Percentiles rank a stretch among this genome's conserved stretches.
Evolutionary conservation across 2,329 filamentous ascomycete species (phyloP).

Genomic region (Verticillium tricorpus): DNA sequence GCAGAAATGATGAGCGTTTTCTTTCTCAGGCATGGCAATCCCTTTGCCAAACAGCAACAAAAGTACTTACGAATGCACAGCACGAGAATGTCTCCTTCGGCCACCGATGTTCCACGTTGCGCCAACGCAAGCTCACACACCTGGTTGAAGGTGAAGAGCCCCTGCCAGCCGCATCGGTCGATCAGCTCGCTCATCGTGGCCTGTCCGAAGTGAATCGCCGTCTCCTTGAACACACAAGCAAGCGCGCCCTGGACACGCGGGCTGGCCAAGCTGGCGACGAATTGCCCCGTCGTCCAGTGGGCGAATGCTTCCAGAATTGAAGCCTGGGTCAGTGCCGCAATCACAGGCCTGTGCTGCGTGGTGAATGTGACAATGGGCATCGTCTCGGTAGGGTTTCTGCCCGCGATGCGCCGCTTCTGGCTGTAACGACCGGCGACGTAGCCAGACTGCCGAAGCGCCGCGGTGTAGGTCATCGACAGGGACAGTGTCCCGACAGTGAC

Average conservation of each 20-base stretch:
- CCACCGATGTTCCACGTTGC: constrained; percentile 17
- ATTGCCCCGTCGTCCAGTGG: constrained; percentile 6
- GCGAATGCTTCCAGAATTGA: constrained; percentile 16
- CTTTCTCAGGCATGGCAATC: too few species aligned
- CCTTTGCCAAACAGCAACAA: too few species aligned
- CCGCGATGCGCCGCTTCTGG: constrained; percentile 9
- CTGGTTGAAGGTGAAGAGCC: constrained; percentile 19
- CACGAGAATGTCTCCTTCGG: constrained; percentile 20
- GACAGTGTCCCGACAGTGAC: constrained; percentile 20
- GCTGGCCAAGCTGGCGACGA: constrained; percentile 1
- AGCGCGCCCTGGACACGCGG: constrained; percentile 6
- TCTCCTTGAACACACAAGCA: constrained; percentile 10
- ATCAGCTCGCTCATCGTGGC: constrained; percentile 14
- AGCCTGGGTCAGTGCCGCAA: constrained; percentile 14
- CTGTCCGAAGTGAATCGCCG: not conserved
- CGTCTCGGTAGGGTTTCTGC: not conserved
- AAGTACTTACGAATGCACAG: constrained; percentile 21
- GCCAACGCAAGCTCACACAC: constrained; percentile 15
- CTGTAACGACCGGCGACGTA: constrained; percentile 19
- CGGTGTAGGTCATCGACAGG: constrained; percentile 15
- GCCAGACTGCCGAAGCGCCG: constrained; percentile 3
- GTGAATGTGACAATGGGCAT: constrained; percentile 9
- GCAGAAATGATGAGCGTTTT: too few species aligned
- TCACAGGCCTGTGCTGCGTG: constrained; percentile 20
- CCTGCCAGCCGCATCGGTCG: constrained; percentile 23